phyloP scores from a whole-genome alignment of 2,329 filamentous ascomycete species.

The Fusarium sp. region DNA sequence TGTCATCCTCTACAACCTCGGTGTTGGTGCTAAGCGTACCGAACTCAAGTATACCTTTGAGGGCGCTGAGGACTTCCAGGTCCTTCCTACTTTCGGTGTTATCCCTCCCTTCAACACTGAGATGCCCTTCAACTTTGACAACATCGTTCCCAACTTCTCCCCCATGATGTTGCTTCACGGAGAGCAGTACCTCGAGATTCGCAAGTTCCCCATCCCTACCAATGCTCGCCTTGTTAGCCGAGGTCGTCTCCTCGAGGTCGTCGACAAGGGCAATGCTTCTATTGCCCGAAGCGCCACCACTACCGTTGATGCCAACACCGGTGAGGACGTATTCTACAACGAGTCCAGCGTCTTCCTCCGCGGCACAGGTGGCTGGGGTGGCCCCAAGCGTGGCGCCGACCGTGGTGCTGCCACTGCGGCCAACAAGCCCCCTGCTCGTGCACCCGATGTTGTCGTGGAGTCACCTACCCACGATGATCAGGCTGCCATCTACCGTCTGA shows the following conservation, averaged over 20 bases:
- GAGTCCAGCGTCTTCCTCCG: slow-evolving; percentile 94
- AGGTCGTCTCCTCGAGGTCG: slow-evolving; percentile 88
- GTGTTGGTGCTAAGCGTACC: slow-evolving; percentile 89
- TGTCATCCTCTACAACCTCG: slow-evolving; percentile 94
- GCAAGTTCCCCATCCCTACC: slow-evolving; percentile 91
- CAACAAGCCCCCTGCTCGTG: slow-evolving; percentile 81
- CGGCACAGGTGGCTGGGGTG: slow-evolving; percentile 90
- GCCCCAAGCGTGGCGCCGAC: slow-evolving; percentile 79
- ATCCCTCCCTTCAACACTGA: slow-evolving; percentile 92
- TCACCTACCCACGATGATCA: slow-evolving; percentile 90
- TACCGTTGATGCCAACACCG: slow-evolving; percentile 85
- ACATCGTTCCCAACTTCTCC: slow-evolving; percentile 94
- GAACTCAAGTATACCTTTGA: slow-evolving; percentile 92
- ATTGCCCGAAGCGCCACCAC: slow-evolving; percentile 83
- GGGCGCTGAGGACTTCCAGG: slow-evolving; percentile 91
- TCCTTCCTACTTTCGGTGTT: slow-evolving; percentile 94
- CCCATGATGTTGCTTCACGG: slow-evolving; percentile 99
- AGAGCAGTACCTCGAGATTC: slow-evolving; percentile 97
- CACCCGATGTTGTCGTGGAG: slow-evolving; percentile 85
- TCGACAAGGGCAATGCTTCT: slow-evolving; percentile 94
- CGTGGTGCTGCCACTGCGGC: slow-evolving; percentile 83
- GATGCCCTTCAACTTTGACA: slow-evolving; percentile 81
- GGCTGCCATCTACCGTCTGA: slow-evolving; percentile 91
- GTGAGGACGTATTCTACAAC: slow-evolving; percentile 96
- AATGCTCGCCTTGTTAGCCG: slow-evolving; percentile 80